Base-by-base conservation (phyloP, 2,329 filamentous ascomycete species). In the Pyrenophora graminea region DNA sequence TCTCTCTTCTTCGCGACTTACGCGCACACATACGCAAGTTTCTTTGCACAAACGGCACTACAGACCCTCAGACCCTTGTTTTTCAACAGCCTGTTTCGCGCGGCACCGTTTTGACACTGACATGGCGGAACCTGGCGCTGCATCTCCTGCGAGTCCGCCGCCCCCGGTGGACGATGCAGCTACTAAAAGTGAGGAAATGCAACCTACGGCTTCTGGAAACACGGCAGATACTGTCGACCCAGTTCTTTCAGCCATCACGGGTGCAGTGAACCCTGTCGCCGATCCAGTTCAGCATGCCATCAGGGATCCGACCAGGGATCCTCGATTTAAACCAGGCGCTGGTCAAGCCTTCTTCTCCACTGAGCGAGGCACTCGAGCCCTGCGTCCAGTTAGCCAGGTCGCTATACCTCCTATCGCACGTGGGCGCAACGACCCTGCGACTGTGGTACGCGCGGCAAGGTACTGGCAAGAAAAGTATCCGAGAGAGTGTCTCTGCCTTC, bases 261-360 rank as follows among this genome's bases (percentile, higher is more conserved):
- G 21, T 30, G 39, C 49, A 39, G 55, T 61, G 2, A 53, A 58
- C 25, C 49, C 51, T 3, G 49, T 56, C 7, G 48, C 44, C 31
- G 37, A 39, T 30, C 27, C 41, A 7, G n/a, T 27, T 31, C 46
- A 45, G n/a, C 27, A 37, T 46, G 39, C 41, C 18, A 41, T 44
- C 33, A 39, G 42, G 34, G 41, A 39, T 33, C 21, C 46, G 21
- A 41, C 45, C 33, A 39, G 42, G 34, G 41, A 39, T 33, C 18
- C 46, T 37, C 46, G 50, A 15, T 56, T 54, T 23, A 27, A n/a
- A 4, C 55, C 52, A 7, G 40, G 45, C 21, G 32, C 19, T 21
- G 52, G 57, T 13, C 43, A 45, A 25, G 66, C 66, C 21, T 53
- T 68, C 48, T 69, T 71, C 59, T 71, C 68, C 21, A 73, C 68